These are phyloP conservation scores for Chlamydomonas eustigma DNA, from an alignment of 139 green algal species.

Conservation along the genomic window DNA sequence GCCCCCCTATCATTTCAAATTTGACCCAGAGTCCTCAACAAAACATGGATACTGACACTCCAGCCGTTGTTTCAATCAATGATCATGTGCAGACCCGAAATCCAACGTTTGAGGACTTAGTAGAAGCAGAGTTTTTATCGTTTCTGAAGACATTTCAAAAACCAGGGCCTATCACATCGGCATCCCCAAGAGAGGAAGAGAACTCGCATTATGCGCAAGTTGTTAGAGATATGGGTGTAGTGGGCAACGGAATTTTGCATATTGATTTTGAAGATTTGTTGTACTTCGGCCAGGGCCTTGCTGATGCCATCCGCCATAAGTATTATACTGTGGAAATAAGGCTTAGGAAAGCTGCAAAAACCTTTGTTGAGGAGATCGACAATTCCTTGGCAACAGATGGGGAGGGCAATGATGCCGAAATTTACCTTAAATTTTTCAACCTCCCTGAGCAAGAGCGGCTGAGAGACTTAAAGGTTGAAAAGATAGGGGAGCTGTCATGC, in stretches of 20 bases:
- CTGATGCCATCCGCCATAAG: neutral
- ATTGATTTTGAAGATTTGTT: neutral
- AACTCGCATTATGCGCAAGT: neutral
- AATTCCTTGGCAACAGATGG: constrained; percentile 54
- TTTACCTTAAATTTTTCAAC: constrained; percentile 82
- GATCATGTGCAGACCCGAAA: no score
- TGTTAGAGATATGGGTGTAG: neutral
- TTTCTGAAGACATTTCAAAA: no score
- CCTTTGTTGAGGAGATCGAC: constrained; percentile 68
- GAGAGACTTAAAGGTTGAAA: constrained; percentile 36
- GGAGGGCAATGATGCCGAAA: constrained; percentile 57
- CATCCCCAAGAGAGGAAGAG: no score
- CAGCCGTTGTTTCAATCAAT: no score
- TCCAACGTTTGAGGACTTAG: no score
- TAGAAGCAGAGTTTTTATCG: no score
- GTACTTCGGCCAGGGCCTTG: neutral
- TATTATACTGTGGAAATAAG: constrained; percentile 70
- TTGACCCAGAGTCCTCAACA: no score
- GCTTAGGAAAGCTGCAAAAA: constrained; percentile 63
- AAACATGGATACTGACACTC: no score
- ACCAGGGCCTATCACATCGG: no score
- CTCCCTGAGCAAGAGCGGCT: constrained; percentile 50
- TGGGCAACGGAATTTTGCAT: neutral
- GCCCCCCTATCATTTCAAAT: no score
- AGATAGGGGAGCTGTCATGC: constrained; percentile 54